Evolutionary conservation across 2,329 filamentous ascomycete genomes (phyloP), one percentile per base, ranked within the genome.

Genomic region (Bimuria novae-zelandiae): DNA sequence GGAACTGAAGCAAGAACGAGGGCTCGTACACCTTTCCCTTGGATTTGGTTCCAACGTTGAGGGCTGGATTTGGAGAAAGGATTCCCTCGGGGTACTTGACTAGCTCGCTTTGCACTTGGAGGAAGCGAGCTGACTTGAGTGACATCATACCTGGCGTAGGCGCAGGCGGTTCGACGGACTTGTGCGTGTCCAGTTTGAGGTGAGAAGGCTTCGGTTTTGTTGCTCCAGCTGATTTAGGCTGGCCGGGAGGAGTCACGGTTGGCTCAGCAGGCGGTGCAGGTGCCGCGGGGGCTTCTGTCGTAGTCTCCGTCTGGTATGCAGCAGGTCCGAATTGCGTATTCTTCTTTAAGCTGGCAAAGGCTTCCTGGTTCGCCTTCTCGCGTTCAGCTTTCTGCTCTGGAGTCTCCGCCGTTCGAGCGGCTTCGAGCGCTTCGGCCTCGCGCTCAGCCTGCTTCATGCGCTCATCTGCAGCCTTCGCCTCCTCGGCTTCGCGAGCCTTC

Each of bases 1-100:
- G 90, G 82, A 99, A 99, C 72, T 99, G 94, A 25, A 99, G 82
- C 77, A 99, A 80, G 81, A 99, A 99, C 65, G 89, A 88, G 67
- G 92, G 90, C 77, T 97, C 92, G 75, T 99, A 99, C 74, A 95
- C 92, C 80, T 95, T 96, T 36, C 86, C 88, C 74, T 86, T 89
- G 57, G 85, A 86, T 78, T 92, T 93, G 75, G 89, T 90, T 29
- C 84, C 82, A 23, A 90, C 89, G 74, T 97, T 99, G 60, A 97
- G 79, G 2, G 93, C 90, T 10, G 93, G 91, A 76, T 97, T 97
- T 7, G 94, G 94, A 22, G 92, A 96, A 56, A 83, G 84, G 72
- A 97, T 89, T 49, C 90, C 89, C 3, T 84, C 78, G 14, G 94
- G 93, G 73, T 99, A 99, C 35, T 88, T 83, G 56, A 91, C 82